Base-by-base conservation (phyloP, 73 alveolate genomes). In the Urostyla sp. region DNA sequence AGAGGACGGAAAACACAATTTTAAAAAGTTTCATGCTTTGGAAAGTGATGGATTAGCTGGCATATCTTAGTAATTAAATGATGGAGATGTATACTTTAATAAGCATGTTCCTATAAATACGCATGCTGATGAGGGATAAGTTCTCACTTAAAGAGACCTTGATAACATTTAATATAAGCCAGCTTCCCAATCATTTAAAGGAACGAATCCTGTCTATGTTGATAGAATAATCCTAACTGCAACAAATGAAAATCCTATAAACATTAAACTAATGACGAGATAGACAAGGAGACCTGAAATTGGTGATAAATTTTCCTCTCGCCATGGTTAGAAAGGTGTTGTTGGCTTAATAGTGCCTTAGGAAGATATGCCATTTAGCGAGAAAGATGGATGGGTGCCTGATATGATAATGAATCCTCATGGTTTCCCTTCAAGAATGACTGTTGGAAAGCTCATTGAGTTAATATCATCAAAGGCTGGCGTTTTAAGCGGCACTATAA, bases 301-400 rank as follows among this genome's bases (percentile, higher is more conserved):
- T 52, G 99, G 99, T n/a, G 99, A 96, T 92, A 96, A 96, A 78
- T 96, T 96, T 69, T 82, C 96, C 49, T 92, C 98, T 23, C 74
- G 99, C 50, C 99, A 98, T 77, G 99, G 99, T 18, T 96, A 98
- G 85, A 98, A 98, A 80, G 99, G 99, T 26, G 99, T 98, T 30
- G 95, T 98, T 46, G 99, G 99, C 38, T 86, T 97, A 84, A 98
- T 98, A 38, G 98, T 97, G 55, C 97, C 96, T 27, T 95, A 97
- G 87, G 99, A 96, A 85, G 99, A 97, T 88, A 91, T 97, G 98
- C 99, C 99, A 5, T 95, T 95, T 53, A 86, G 88, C 73, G 99
- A 96, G 58, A 84, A 72, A 55, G 58, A 35, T 21, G 99, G 99
- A 15, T 96, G 99, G 98, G 87, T 98, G 77, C 99, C 99, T 6